These are phyloP conservation scores for Phoma sp. DNA, from an alignment of 2,329 filamentous ascomycete genomes.

Conservation along the genomic window DNA sequence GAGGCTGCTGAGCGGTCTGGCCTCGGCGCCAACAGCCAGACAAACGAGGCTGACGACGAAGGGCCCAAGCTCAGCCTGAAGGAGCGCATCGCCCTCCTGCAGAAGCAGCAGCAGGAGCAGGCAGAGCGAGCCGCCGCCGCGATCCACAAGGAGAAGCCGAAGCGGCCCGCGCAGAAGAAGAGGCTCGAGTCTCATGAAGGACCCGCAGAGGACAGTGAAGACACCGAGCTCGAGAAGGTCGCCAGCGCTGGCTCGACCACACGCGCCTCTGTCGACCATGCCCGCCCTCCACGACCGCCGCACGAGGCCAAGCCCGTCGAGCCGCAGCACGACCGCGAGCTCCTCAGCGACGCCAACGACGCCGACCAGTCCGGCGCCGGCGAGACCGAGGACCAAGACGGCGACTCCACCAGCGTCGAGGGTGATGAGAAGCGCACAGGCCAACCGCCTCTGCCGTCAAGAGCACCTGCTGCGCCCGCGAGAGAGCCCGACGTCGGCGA, in stretches of 20 bases:
- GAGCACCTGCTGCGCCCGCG: conserved; percentile 50
- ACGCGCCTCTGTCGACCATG: conserved; percentile 51
- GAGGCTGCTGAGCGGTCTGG: conserved; percentile 75
- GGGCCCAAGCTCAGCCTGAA: conserved; percentile 94
- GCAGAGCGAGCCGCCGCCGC: conserved; percentile 83
- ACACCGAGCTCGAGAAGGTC: conserved; percentile 47
- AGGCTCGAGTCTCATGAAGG: conserved; percentile 57
- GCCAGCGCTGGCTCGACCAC: conserved; percentile 42
- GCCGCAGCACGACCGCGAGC: conserved; percentile 55
- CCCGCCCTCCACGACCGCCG: conserved; percentile 48
- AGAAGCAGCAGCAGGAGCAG: conserved; percentile 92
- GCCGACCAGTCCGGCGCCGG: conserved; percentile 70
- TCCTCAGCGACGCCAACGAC: conserved; percentile 69
- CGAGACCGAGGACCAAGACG: conserved; percentile 68
- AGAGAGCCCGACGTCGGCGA: conserved; percentile 57
- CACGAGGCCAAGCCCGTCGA: conserved; percentile 52
- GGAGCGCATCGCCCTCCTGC: conserved; percentile 90
- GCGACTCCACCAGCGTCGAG: conserved; percentile 73
- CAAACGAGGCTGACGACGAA: conserved; percentile 66
- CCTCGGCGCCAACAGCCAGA: conserved; percentile 52
- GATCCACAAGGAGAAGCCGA: conserved; percentile 83
- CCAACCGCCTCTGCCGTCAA: conserved; percentile 24
- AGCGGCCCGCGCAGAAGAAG: conserved; percentile 73
- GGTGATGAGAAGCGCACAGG: conserved; percentile 70
- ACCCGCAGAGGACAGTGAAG: conserved; percentile 44